Evolutionary conservation across 2,329 filamentous ascomycete genomes (phyloP).

Genomic region (Nectriaceae sp.): DNA sequence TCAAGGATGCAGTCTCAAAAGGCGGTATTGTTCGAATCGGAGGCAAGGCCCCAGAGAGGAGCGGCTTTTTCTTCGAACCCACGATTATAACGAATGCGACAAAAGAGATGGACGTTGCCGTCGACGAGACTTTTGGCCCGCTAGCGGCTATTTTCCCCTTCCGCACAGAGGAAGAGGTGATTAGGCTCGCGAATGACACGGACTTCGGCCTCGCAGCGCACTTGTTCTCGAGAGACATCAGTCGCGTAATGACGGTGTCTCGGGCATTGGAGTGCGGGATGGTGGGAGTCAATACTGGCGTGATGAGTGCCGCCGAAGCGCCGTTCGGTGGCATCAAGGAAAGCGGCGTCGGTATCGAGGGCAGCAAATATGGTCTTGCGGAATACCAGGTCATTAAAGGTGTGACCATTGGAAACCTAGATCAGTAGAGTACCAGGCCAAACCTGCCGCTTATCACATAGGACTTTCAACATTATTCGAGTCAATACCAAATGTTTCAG

Average conservation of each 20-base stretch:
- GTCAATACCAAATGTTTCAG: too few relatives aligned
- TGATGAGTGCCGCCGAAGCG: slow-evolving; percentile 51
- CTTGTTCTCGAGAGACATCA: slow-evolving; percentile 56
- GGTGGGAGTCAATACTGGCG: slow-evolving; percentile 20
- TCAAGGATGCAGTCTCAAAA: slow-evolving; percentile 59
- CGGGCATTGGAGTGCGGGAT: slow-evolving; percentile 44
- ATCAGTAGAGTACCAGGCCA: too few relatives aligned
- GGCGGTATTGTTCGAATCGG: slow-evolving; percentile 58
- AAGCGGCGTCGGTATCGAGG: slow-evolving; percentile 72
- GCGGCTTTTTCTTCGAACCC: slow-evolving; percentile 65
- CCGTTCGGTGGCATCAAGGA: slow-evolving; percentile 75
- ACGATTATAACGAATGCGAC: slow-evolving; percentile 70
- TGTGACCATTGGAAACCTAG: slow-evolving; percentile 18
- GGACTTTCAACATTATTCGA: too few relatives aligned
- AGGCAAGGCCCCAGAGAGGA: slow-evolving; percentile 58
- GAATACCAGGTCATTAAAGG: slow-evolving; percentile 55
- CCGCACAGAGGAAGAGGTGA: slow-evolving; percentile 65
- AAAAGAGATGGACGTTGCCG: slow-evolving; percentile 61
- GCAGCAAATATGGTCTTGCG: slow-evolving; percentile 67
- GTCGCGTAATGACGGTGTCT: slow-evolving; percentile 37
- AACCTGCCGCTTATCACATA: too few relatives aligned
- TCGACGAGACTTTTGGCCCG: slow-evolving; percentile 71
- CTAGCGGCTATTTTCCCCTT: slow-evolving; percentile 69
- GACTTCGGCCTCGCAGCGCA: slow-evolving; percentile 71
- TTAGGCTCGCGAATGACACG: slow-evolving; percentile 61